Evolutionary conservation across 2,329 filamentous ascomycete species (phyloP).

Genomic region (Ophiostoma ulmi): DNA sequence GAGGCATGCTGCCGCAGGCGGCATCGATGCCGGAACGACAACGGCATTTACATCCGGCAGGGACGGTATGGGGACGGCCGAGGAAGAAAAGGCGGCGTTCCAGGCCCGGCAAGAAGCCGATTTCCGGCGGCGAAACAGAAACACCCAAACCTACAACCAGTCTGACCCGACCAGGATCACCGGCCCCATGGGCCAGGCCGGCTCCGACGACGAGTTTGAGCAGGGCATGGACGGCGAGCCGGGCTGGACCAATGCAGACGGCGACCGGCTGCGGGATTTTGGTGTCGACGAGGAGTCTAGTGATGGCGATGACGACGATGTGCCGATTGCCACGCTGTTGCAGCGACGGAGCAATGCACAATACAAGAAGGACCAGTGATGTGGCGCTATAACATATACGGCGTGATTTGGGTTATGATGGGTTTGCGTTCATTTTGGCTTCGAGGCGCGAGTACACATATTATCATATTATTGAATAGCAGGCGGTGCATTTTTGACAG

Average conservation of each 20-base stretch:
- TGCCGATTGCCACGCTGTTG: constrained; percentile 65
- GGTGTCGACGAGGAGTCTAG: constrained; percentile 69
- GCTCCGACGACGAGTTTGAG: constrained; percentile 29
- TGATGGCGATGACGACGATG: constrained; percentile 46
- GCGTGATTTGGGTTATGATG: too few species aligned
- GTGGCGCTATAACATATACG: not conserved
- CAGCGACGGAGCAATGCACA: constrained; percentile 44
- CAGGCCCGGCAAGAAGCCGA: constrained; percentile 47
- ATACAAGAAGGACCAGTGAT: not conserved
- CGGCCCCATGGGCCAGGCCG: constrained; percentile 16
- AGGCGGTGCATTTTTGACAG: not conserved
- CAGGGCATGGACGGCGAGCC: constrained; percentile 45
- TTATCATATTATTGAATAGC: not conserved
- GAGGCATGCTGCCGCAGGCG: constrained; percentile 36
- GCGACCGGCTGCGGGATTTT: constrained; percentile 68
- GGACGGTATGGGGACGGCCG: constrained; percentile 35
- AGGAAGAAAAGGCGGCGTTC: constrained; percentile 48
- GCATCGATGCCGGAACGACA: not conserved
- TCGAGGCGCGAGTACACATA: too few species aligned
- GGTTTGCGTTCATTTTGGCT: not conserved
- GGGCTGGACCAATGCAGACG: constrained; percentile 69
- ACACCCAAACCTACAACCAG: constrained; percentile 15
- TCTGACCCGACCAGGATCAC: not conserved
- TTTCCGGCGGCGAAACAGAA: constrained; percentile 35
- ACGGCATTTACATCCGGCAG: constrained; percentile 5